phyloP scores from a whole-genome alignment of 345 rosid species.

The Pistacia integerrima region DNA sequence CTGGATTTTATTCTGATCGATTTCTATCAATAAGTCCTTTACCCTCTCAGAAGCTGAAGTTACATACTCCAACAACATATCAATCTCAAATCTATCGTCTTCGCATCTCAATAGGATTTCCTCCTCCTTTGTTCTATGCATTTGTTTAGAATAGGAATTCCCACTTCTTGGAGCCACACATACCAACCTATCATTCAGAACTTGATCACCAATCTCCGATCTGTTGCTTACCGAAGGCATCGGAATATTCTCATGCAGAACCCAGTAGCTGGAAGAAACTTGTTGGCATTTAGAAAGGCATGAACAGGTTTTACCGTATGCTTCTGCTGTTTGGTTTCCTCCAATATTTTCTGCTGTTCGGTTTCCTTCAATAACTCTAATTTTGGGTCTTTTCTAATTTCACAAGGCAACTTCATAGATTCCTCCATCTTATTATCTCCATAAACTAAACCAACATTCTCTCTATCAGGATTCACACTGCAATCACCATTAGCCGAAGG shows the following conservation, averaged over 20 bases:
- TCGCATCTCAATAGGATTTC: slow-evolving; percentile 17
- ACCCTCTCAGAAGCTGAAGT: slow-evolving; percentile 4
- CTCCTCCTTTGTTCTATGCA: not conserved
- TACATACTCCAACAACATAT: slow-evolving; percentile 12
- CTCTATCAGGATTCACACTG: too few species aligned
- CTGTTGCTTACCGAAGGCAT: not conserved
- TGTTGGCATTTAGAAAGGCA: slow-evolving; percentile 12
- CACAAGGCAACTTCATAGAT: not conserved
- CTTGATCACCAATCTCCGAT: slow-evolving; percentile 4
- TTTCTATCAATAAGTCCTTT: not conserved
- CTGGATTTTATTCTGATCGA: not conserved
- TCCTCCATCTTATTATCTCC: too few species aligned
- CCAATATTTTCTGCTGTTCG: not conserved
- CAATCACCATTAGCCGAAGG: too few species aligned
- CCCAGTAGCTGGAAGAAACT: slow-evolving; percentile 20
- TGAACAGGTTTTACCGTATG: not conserved
- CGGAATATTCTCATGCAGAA: not conserved
- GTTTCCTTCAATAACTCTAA: not conserved
- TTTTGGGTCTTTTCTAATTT: too few species aligned
- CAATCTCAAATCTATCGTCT: slow-evolving; percentile 29
- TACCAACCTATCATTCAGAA: slow-evolving; percentile 22
- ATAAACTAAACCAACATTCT: too few species aligned
- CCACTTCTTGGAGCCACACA: not conserved
- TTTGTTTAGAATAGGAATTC: not conserved
- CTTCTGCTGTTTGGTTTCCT: slow-evolving; percentile 5